A percentile compares a stretch with the other conserved stretches of the same genome.
Conservation (phyloP, 2,329 filamentous ascomycete genomes). For the Madurella mycetomatis region DNA sequence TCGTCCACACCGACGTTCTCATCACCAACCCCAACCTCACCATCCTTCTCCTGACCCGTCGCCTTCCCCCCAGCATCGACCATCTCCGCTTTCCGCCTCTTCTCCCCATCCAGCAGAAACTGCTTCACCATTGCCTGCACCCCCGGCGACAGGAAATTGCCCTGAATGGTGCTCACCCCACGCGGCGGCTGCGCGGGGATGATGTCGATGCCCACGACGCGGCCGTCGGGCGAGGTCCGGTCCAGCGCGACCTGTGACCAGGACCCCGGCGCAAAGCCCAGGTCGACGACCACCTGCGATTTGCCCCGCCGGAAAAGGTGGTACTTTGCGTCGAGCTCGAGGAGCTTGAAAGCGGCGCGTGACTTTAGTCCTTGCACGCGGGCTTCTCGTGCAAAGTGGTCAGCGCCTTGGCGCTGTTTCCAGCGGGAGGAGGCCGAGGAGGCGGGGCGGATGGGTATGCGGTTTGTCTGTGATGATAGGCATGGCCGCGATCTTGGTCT, state of each 20-base stretch:
- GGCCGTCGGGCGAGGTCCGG: constrained; percentile 68
- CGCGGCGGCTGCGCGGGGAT: constrained; percentile 87
- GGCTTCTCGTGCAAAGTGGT: constrained; percentile 70
- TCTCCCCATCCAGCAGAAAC: constrained; percentile 55
- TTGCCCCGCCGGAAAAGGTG: constrained; percentile 60
- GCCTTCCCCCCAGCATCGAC: constrained; percentile 23
- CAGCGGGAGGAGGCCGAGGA: constrained; percentile 68
- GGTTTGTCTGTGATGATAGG: not conserved
- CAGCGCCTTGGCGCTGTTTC: constrained; percentile 72
- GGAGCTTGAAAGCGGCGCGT: constrained; percentile 86
- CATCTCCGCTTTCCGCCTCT: constrained; percentile 16
- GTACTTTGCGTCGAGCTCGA: constrained; percentile 85
- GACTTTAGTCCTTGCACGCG: constrained; percentile 79
- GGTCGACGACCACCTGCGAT: constrained; percentile 83
- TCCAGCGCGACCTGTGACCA: constrained; percentile 80
- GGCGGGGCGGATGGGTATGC: not conserved
- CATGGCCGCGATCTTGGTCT: not conserved
- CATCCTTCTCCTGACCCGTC: constrained; percentile 7
- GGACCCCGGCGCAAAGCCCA: constrained; percentile 76
- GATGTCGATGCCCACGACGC: constrained; percentile 87
- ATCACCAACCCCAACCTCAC: constrained; percentile 8
- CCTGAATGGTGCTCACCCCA: constrained; percentile 92
- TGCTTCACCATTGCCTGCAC: constrained; percentile 74
- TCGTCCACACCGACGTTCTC: constrained; percentile 22
- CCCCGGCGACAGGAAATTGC: constrained; percentile 74